phyloP scores from a whole-genome alignment of 208 protist species.

The Lotmaria passim region DNA sequence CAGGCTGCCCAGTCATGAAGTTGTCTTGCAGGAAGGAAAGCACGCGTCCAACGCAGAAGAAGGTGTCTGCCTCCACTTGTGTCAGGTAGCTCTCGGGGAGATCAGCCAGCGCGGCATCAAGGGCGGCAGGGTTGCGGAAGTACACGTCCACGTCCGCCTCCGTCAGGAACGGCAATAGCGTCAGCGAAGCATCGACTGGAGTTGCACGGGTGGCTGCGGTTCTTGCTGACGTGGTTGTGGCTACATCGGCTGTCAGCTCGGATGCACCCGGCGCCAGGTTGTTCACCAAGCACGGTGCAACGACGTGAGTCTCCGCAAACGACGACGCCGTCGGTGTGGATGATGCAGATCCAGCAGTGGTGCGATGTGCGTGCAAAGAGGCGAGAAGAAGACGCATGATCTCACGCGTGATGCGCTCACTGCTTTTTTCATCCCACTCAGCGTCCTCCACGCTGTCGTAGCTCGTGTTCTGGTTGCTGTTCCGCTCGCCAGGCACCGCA shows the following conservation, averaged over 20 bases:
- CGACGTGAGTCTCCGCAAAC: not conserved
- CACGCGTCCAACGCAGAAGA: slow-evolving; percentile 87
- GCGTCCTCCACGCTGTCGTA: not conserved
- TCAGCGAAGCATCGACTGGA: not conserved
- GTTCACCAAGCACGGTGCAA: no score
- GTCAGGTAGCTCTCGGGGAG: slow-evolving; percentile 32
- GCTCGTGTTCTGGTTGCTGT: no score
- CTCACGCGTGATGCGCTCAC: slow-evolving; percentile 17
- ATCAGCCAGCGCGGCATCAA: slow-evolving; percentile 38
- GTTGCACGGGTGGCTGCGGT: no score
- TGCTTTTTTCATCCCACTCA: not conserved
- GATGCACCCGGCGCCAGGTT: no score
- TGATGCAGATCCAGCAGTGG: not conserved
- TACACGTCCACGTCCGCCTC: slow-evolving; percentile 26
- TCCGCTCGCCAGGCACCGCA: no score
- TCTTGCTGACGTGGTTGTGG: no score
- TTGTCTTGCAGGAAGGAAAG: slow-evolving; percentile 91
- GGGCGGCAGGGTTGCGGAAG: slow-evolving; percentile 20
- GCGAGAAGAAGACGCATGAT: slow-evolving; percentile 28
- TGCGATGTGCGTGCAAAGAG: not conserved
- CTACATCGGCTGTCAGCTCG: no score
- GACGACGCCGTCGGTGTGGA: not conserved
- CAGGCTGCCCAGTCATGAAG: slow-evolving; percentile 89
- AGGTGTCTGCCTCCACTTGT: slow-evolving; percentile 93
- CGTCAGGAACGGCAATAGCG: slow-evolving; percentile 13